Evolutionary conservation across 768 basidiomycete species (phyloP).

Genomic region (Hebeloma cylindrosporum): DNA sequence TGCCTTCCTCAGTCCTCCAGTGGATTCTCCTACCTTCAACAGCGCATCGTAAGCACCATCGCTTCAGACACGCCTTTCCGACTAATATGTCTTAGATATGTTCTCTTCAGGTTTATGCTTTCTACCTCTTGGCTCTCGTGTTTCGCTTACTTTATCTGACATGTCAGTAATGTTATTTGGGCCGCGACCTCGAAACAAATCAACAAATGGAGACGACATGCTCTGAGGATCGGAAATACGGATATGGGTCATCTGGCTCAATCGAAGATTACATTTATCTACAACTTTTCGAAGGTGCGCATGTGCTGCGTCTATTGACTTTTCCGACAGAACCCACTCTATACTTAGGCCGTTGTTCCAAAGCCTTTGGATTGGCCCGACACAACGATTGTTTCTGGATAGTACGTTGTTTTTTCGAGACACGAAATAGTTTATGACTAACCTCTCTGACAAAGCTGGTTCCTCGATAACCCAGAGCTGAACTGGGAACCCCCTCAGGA

Average conservation of each 20-base stretch:
- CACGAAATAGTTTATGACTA: conserved; percentile 3
- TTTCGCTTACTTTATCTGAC: conserved; percentile 1
- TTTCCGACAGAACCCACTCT: neutral
- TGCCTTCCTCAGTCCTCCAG: conserved; percentile 61
- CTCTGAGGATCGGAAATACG: conserved; percentile 48
- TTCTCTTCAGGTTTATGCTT: conserved; percentile 54
- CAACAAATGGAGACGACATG: conserved; percentile 61
- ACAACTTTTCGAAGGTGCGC: conserved; percentile 62
- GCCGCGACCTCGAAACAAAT: conserved; percentile 63
- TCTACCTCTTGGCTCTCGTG: neutral
- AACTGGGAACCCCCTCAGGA: conserved; percentile 54
- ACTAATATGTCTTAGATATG: conserved; percentile 38
- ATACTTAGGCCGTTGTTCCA: conserved; percentile 52
- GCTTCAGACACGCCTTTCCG: neutral
- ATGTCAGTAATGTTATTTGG: conserved; percentile 59
- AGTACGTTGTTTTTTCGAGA: conserved; percentile 34
- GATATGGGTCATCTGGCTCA: conserved; percentile 61
- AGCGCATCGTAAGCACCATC: conserved; percentile 46
- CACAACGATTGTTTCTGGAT: conserved; percentile 54
- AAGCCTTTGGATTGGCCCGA: conserved; percentile 74
- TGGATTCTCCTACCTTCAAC: conserved; percentile 64
- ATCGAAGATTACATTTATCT: conserved; percentile 62
- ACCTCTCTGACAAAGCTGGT: conserved; percentile 47
- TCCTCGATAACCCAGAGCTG: conserved; percentile 60
- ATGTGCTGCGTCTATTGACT: neutral